phyloP scores from a whole-genome alignment of 495 filamentous ascomycete species.

The Neurospora sp. region DNA sequence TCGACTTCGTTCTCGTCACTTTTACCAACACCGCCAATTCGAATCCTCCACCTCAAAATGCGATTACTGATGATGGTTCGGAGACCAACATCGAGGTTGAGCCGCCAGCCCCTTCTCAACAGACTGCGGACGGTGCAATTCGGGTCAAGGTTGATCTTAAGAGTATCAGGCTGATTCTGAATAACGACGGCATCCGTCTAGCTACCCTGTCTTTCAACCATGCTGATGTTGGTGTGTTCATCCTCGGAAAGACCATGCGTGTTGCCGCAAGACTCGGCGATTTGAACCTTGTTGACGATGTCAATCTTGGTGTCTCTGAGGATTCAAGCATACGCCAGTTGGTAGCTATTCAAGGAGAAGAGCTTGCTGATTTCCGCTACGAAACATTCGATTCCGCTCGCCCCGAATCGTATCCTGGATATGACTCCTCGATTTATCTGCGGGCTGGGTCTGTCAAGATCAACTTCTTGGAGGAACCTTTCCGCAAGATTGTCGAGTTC shows the following conservation, averaged over 20 bases:
- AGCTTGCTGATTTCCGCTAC: constrained; percentile 96
- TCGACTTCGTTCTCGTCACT: constrained; percentile 92
- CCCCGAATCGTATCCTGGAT: constrained; percentile 69
- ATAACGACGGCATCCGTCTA: constrained; percentile 92
- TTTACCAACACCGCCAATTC: constrained; percentile 59
- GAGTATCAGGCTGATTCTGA: constrained; percentile 89
- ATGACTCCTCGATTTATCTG: constrained; percentile 81
- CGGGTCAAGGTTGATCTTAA: constrained; percentile 84
- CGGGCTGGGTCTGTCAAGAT: constrained; percentile 89
- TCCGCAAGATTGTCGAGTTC: constrained; percentile 97
- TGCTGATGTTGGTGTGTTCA: constrained; percentile 80
- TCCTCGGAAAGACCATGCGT: constrained; percentile 74
- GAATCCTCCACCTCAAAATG: constrained; percentile 24
- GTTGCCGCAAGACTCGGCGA: constrained; percentile 80
- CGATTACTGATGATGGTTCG: constrained; percentile 26
- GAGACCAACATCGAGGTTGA: constrained; percentile 27
- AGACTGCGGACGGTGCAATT: constrained; percentile 32
- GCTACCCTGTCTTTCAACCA: constrained; percentile 88
- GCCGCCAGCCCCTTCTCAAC: constrained; percentile 20
- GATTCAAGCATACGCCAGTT: constrained; percentile 76
- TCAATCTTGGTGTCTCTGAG: constrained; percentile 79
- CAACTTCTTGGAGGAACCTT: constrained; percentile 93
- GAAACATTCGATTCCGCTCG: constrained; percentile 81
- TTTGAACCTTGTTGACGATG: constrained; percentile 80
- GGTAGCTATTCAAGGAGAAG: constrained; percentile 86